phyloP scores from a whole-genome alignment of 306 rosid genomes.

The Amphicarpaea edgeworthii region DNA sequence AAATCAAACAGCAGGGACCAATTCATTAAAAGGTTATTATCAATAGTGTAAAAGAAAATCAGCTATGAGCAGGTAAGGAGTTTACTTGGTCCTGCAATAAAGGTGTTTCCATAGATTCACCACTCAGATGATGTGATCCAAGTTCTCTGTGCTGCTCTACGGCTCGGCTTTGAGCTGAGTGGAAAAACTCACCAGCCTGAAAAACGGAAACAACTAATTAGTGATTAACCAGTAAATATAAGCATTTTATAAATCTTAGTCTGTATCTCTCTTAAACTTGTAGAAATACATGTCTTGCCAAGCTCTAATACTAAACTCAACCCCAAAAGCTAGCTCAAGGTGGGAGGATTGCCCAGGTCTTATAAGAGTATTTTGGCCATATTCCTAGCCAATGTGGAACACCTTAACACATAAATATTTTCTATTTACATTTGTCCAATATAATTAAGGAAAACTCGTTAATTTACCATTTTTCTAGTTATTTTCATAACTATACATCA shows the following conservation, averaged over 20 bases:
- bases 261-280: too few species aligned
- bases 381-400: neutral
- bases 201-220: conserved; percentile 42
- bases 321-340: neutral
- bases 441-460: conserved; percentile 12
- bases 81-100: conserved; percentile 75
- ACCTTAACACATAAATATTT: neutral
- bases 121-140: conserved; percentile 59
- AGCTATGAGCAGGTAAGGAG: conserved; percentile 37
- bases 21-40: conserved; percentile 26
- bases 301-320: neutral
- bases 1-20: conserved; percentile 45
- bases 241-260: neutral
- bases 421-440: neutral
- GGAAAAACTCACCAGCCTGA: conserved; percentile 86
- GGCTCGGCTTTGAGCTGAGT: conserved; percentile 67
- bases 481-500: conserved; percentile 16
- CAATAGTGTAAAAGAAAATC: conserved; percentile 33
- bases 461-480: neutral
- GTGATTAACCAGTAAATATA: conserved; percentile 23
- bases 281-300: neutral
- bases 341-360: neutral
- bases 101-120: conserved; percentile 72
- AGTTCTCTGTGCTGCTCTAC: conserved; percentile 73
- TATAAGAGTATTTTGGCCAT: neutral